Evolutionary conservation across 257 asterid genomes (phyloP).

Genomic region (Primulina huaijiensis): DNA sequence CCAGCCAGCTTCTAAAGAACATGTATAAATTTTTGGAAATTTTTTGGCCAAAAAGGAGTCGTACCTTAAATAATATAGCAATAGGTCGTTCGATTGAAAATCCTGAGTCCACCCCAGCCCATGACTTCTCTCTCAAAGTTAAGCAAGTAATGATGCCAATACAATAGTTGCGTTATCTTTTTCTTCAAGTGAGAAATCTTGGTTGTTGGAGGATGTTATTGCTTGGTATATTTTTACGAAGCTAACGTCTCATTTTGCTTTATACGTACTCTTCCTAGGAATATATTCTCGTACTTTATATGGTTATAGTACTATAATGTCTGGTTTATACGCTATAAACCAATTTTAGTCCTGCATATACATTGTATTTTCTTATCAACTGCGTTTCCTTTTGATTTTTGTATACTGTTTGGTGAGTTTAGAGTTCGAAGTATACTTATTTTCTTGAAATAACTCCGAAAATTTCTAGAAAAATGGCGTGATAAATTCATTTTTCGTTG

Average conservation of each 20-base stretch:
- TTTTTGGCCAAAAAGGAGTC: too few relatives aligned
- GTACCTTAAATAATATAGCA: constrained; percentile 17
- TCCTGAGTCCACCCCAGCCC: too few relatives aligned
- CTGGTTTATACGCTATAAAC: neutral
- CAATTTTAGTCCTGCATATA: neutral
- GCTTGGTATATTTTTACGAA: constrained; percentile 28
- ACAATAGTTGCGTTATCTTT: constrained; percentile 44
- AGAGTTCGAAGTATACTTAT: neutral
- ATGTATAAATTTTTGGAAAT: too few relatives aligned
- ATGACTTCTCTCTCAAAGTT: constrained; percentile 36
- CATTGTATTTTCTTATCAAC: neutral
- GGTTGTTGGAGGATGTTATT: constrained; percentile 52
- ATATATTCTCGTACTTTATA: constrained; percentile 39
- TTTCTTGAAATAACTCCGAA: too few relatives aligned
- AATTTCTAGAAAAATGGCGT: constrained; percentile 17
- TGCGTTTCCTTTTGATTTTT: neutral
- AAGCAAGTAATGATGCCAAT: constrained; percentile 37
- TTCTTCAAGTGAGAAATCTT: constrained; percentile 62
- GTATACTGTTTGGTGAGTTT: neutral
- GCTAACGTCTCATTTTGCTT: constrained; percentile 59
- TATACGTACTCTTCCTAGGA: constrained; percentile 59
- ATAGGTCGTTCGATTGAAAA: too few relatives aligned
- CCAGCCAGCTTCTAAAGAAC: neutral
- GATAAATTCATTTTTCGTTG: constrained; percentile 20
- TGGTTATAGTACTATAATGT: constrained; percentile 20